These are phyloP conservation scores for Berberis thunbergii DNA, from an alignment of 164 flowering plant species.

Conservation along the genomic window DNA sequence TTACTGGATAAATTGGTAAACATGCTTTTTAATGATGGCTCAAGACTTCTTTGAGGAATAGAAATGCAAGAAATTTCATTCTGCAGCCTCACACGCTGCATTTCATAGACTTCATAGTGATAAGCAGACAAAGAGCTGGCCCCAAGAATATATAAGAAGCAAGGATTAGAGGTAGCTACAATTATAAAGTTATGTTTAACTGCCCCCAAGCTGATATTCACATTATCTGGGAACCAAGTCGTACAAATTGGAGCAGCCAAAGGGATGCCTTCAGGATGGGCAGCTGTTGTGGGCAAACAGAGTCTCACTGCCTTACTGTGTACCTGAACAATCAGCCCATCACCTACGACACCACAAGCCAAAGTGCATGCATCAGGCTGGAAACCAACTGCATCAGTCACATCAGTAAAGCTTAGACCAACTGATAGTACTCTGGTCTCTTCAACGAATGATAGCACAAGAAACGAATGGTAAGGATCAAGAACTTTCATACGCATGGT, in stretches of 20 bases:
- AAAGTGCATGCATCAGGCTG: slow-evolving; percentile 78
- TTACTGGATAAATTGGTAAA: slow-evolving; percentile 10
- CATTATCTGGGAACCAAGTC: slow-evolving; percentile 67
- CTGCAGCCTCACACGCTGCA: slow-evolving; percentile 58
- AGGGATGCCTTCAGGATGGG: slow-evolving; percentile 67
- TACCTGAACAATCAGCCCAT: slow-evolving; percentile 78
- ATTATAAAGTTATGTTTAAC: slow-evolving; percentile 57
- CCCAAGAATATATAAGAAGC: slow-evolving; percentile 64
- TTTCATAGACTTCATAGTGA: slow-evolving; percentile 65
- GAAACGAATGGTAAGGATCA: slow-evolving; percentile 75
- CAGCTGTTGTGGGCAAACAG: slow-evolving; percentile 68
- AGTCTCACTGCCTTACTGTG: slow-evolving; percentile 65
- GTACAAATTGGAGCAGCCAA: slow-evolving; percentile 57
- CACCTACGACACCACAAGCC: slow-evolving; percentile 79
- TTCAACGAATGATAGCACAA: slow-evolving; percentile 90
- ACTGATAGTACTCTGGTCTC: slow-evolving; percentile 93
- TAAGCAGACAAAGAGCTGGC: slow-evolving; percentile 37
- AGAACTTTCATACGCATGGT: slow-evolving; percentile 58
- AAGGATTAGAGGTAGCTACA: slow-evolving; percentile 87
- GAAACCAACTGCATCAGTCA: slow-evolving; percentile 92
- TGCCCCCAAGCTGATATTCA: slow-evolving; percentile 76
- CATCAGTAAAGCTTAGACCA: slow-evolving; percentile 84
- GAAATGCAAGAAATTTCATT: slow-evolving; percentile 85
- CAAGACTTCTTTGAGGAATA: slow-evolving; percentile 41
- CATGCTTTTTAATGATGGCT: slow-evolving; percentile 14